phyloP scores from a whole-genome alignment of 345 rosid species.

The Eucalyptus pumila region DNA sequence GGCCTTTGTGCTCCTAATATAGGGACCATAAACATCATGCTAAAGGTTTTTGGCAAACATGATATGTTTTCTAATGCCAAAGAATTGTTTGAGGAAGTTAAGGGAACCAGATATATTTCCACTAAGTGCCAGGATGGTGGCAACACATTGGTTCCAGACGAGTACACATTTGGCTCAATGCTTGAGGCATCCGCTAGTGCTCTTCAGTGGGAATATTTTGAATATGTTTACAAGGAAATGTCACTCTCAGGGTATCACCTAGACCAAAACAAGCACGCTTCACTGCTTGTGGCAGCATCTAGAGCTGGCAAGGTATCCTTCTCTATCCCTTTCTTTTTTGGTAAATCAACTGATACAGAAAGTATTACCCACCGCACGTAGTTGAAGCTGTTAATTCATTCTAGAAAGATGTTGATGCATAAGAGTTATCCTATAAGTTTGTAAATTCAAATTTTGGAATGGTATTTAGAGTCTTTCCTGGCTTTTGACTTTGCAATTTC shows the following conservation, averaged over 20 bases:
- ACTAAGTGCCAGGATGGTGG: not conserved
- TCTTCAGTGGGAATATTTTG: conserved; percentile 89
- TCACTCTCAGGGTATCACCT: conserved; percentile 50
- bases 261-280: conserved; percentile 53
- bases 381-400: not conserved
- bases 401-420: not conserved
- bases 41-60: conserved; percentile 58
- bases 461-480: not conserved
- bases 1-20: conserved; percentile 56
- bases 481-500: not conserved
- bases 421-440: not conserved
- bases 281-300: conserved; percentile 62
- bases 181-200: conserved; percentile 80
- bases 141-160: conserved; percentile 34
- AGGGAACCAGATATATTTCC: conserved; percentile 1
- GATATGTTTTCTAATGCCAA: conserved; percentile 83
- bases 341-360: not conserved
- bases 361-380: not conserved
- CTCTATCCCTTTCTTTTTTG: not conserved
- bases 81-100: conserved; percentile 59
- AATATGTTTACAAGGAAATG: conserved; percentile 76
- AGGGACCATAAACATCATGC: conserved; percentile 86
- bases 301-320: conserved; percentile 68
- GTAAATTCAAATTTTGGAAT: not conserved
- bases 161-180: conserved; percentile 69